Evolutionary conservation across 1,284 basidiomycete genomes (phyloP), one percentile per base, ranked within the genome.

Genomic region (Stygiomarasmius scandens): DNA sequence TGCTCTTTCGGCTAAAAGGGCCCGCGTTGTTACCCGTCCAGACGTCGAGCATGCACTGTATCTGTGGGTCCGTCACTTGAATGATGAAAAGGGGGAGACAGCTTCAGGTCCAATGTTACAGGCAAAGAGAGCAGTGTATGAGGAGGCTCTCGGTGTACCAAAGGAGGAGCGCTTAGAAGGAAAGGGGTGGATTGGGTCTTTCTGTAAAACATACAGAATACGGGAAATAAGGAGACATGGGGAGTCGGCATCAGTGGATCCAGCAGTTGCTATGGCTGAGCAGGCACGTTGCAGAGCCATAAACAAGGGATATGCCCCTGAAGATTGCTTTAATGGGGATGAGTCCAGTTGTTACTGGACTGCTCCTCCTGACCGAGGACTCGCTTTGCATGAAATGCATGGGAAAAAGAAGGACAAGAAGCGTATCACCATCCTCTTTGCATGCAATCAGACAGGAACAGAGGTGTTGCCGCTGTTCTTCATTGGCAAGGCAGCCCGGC

Each of bases 181-280:
- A 6, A 62, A 62, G 16, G 68, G 72, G 8, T 74, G 72, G 72
- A 48, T 72, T 45, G 29, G 45, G 10, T 55, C 52, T 11, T 72
- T 72, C 54, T 69, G 64, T 29, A 64, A 55, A 29, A 57, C 64
- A 14, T 74, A 74, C 57, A 65, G 68, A 3, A 61, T 77, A 1
- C 58, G 64, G 32, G 68, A 74, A 46, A 58, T 58, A 58, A 27
- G 56, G 3, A 47, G 64, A 16, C 75, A 77, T 66, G 75, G 76
- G 16, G 75, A 77, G 59, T 73, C 73, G 24, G 73, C 57, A 24
- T 74, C 73, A n/a, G 70, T 73, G 8, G 59, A 74, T 59, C 60
- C 56, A 8, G 54, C 56, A 16, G 62, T 63, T 29, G 70, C 72
- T 12, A 63, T 58, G 29, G 60, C 50, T 27, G 73, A 72, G 48